Conservation (phyloP, 2,329 filamentous ascomycete genomes). For the Pyricularia sp. region DNA sequence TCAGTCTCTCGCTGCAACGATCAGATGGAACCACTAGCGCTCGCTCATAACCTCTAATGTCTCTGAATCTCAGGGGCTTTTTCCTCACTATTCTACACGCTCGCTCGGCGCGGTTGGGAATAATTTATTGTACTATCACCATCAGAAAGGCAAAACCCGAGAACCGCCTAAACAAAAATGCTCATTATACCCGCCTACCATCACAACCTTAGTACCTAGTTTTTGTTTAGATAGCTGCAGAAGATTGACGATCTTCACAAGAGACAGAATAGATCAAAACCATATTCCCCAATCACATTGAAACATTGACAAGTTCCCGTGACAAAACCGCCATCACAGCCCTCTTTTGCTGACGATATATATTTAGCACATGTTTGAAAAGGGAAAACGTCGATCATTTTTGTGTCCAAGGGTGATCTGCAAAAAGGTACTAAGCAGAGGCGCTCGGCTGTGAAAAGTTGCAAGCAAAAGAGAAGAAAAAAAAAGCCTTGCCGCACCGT, state of each 20-base stretch:
- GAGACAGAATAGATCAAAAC: not conserved
- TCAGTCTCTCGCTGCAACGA: not conserved
- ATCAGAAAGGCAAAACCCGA: not conserved
- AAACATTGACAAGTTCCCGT: too few relatives aligned
- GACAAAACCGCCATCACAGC: too few relatives aligned
- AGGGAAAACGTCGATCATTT: not conserved
- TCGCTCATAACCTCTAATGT: constrained; percentile 3
- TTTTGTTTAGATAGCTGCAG: not conserved
- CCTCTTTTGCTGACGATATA: not conserved
- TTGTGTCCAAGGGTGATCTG: not conserved
- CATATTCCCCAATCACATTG: not conserved
- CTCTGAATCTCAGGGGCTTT: not conserved
- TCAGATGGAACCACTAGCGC: constrained; percentile 1
- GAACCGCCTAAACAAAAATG: not conserved
- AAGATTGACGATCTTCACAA: not conserved
- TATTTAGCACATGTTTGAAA: not conserved
- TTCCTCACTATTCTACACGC: not conserved
- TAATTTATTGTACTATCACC: constrained; percentile 5
- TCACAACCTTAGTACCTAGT: not conserved
- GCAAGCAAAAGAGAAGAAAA: not conserved
- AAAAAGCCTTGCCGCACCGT: not conserved
- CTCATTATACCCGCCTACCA: constrained; percentile 3
- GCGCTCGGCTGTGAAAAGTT: not conserved
- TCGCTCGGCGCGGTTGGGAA: constrained; percentile 4
- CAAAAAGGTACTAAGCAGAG: not conserved